A percentile compares a stretch with the other conserved stretches of the same genome.
phyloP scores from a whole-genome alignment of 2,329 filamentous ascomycete species.

The Aspergillus clavatus region DNA sequence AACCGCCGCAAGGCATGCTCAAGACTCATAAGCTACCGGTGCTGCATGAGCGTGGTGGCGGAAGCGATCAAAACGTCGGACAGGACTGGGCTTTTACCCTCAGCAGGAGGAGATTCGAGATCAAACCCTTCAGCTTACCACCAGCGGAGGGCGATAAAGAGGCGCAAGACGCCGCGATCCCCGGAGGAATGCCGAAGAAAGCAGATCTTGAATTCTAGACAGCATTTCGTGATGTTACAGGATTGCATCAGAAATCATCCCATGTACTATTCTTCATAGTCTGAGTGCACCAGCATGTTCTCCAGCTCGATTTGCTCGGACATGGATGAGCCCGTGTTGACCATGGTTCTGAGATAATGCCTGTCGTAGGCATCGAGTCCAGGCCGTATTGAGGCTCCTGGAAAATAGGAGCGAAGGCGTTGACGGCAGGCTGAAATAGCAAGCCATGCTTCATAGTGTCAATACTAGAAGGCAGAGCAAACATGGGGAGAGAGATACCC shows the following conservation, averaged over 20 bases:
- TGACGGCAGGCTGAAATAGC: slow-evolving; percentile 54
- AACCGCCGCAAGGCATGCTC: slow-evolving; percentile 79
- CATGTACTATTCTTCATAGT: slow-evolving; percentile 29
- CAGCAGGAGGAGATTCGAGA: slow-evolving; percentile 75
- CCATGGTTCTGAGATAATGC: slow-evolving; percentile 53
- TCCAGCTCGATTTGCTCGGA: slow-evolving; percentile 62
- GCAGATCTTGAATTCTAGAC: slow-evolving; percentile 67
- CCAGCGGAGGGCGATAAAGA: slow-evolving; percentile 73
- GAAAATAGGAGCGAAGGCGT: slow-evolving; percentile 46
- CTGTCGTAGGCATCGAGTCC: slow-evolving; percentile 49
- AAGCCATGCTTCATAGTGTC: slow-evolving; percentile 42
- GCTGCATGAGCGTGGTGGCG: slow-evolving; percentile 82
- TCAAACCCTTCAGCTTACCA: slow-evolving; percentile 84
- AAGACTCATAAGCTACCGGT: slow-evolving; percentile 78
- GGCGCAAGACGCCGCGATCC: slow-evolving; percentile 49
- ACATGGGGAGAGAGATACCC: slow-evolving; percentile 9
- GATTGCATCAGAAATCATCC: neutral
- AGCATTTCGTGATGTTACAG: slow-evolving; percentile 3
- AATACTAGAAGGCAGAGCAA: slow-evolving; percentile 9
- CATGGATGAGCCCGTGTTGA: slow-evolving; percentile 49
- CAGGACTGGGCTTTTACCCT: slow-evolving; percentile 90
- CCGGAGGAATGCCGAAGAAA: slow-evolving; percentile 53
- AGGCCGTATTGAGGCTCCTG: slow-evolving; percentile 41
- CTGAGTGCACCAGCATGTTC: slow-evolving; percentile 50
- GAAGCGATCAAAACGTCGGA: slow-evolving; percentile 63